Evolutionary conservation across 768 basidiomycete species (phyloP).

Genomic region (Russula brevipes): DNA sequence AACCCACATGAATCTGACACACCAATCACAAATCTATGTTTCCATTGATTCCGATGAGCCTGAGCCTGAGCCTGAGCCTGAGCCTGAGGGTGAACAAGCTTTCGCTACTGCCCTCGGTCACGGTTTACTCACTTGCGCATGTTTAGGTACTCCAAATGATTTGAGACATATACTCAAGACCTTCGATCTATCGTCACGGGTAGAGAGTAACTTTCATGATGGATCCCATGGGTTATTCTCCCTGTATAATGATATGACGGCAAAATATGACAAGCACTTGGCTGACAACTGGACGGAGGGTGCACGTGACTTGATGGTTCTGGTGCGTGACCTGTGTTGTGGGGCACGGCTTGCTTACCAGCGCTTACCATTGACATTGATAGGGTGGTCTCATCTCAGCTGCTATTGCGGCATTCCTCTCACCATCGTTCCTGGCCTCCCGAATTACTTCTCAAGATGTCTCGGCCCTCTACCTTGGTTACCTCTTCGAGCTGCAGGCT

Average conservation of each 20-base stretch:
- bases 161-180: neutral
- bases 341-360: neutral
- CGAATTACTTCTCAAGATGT: conserved; percentile 4
- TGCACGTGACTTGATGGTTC: neutral
- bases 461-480: conserved; percentile 2
- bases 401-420: neutral
- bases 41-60: no score
- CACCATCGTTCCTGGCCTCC: neutral
- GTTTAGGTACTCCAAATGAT: neutral
- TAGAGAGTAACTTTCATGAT: neutral
- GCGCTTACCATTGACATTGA: neutral
- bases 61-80: no score
- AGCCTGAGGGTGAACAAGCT: no score
- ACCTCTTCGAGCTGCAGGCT: neutral
- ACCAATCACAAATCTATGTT: no score
- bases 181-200: neutral
- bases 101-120: no score
- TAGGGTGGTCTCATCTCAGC: conserved; percentile 12
- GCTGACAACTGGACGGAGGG: conserved; percentile 4
- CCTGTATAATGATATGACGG: conserved; percentile 6
- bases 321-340: neutral
- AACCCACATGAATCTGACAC: no score
- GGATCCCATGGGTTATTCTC: conserved; percentile 4
- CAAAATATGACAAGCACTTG: conserved; percentile 1
- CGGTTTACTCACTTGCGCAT: neutral